Base-by-base conservation (phyloP, 768 basidiomycete genomes). In the Pleurotus sapidus region DNA sequence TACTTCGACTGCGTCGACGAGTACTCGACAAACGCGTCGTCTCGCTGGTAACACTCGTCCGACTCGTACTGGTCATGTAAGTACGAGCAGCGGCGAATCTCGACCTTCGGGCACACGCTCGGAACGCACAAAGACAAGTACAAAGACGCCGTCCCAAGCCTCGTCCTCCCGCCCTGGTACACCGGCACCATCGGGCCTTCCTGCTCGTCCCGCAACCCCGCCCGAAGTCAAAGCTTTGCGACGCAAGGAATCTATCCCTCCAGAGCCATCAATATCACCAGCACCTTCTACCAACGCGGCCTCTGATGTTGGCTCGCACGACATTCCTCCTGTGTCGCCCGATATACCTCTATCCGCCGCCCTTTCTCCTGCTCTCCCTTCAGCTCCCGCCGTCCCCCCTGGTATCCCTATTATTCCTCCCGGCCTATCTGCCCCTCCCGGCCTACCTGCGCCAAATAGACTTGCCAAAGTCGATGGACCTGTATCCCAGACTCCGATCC, bases 151-250 rank as follows among this genome's bases (percentile, higher is more conserved):
- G 25, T 78, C 83, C 3, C 77, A 78, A 55, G 69, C 77, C 7
- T 86, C 89, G 17, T 81, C 80, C 0, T 86, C 87, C 17, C 81
- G 88, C 25, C 81, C 89, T 20, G 68, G 81, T 5, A 85, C 81
- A 0, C 86, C 87, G 46, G 76, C 79, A 17, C 59, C 70, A 27
- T 56, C 66, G 51, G 46, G 59, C 49, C 63, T 73, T 17, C 71
- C 77, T 17, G 75, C 71, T 49, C 75, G 78, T 24, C 73, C 82
- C 46, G 69, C 74, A 4, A 76, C 79, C 4, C 77, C 83, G 2
- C 70, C 74, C 18, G 78, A 79, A 51, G 65, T 62, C 60, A 71
- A 78, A 73, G 46, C 61, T 51, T 45, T 61, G 60, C 71, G 78
- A 69, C 57, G 63, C 40, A 70, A 81, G 72, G 40, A 64, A 54